Conservation (phyloP, 257 asterid species). For the Voacanga thouarsii region DNA sequence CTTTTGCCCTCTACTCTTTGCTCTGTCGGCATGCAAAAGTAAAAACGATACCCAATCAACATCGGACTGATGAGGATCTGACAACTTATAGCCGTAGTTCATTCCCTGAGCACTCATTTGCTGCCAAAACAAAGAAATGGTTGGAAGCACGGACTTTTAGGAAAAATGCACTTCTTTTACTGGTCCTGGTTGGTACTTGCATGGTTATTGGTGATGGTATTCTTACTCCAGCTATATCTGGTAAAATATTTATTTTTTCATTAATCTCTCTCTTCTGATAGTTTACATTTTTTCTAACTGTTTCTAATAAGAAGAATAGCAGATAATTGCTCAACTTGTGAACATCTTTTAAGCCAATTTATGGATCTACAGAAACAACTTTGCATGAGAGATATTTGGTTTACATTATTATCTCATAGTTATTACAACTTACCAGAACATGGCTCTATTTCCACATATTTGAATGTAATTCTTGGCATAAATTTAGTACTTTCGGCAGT, state of each 20-base stretch:
- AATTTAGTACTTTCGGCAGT: background rate
- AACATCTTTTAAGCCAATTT: background rate
- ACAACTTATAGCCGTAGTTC: slow-evolving; percentile 92
- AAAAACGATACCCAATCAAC: slow-evolving; percentile 88
- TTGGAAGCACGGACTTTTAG: slow-evolving; percentile 66
- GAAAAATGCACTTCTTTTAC: slow-evolving; percentile 68
- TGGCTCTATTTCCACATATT: background rate
- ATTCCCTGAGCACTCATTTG: slow-evolving; percentile 83
- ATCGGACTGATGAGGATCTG: slow-evolving; percentile 96
- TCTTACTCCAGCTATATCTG: slow-evolving; percentile 98
- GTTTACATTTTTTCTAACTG: background rate
- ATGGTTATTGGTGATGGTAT: slow-evolving; percentile 98
- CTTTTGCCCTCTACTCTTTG: slow-evolving; percentile 92
- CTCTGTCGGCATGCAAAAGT: slow-evolving; percentile 96
- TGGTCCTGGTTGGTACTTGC: slow-evolving; percentile 88
- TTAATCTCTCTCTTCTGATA: background rate
- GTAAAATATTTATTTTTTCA: slow-evolving; percentile 31
- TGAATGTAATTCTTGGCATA: background rate
- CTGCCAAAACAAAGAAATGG: slow-evolving; percentile 90
- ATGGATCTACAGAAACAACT: background rate
- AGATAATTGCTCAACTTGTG: background rate
- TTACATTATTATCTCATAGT: background rate
- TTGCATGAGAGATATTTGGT: too few relatives aligned
- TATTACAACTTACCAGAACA: background rate
- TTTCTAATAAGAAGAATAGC: background rate